Conservation (phyloP, 2,329 filamentous ascomycete genomes). For the Fusarium napiforme region DNA sequence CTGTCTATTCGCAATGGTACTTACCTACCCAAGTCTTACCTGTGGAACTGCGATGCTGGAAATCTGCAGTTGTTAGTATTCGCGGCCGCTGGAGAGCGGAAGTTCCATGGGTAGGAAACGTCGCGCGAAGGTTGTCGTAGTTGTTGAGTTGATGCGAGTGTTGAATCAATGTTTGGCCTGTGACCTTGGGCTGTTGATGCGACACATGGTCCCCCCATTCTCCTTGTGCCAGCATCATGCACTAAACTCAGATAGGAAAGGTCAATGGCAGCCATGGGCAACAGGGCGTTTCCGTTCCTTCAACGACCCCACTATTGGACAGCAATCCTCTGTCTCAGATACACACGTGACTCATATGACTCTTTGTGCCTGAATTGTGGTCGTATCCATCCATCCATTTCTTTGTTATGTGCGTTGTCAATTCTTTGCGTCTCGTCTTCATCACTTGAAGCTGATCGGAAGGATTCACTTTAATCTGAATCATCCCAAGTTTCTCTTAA, state of each 20-base stretch:
- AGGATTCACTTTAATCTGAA: background rate
- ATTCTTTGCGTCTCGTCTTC: background rate
- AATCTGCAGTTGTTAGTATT: constrained; percentile 39
- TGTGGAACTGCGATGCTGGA: constrained; percentile 19
- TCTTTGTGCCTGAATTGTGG: constrained; percentile 30
- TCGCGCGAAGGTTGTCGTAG: constrained; percentile 42
- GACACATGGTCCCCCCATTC: constrained; percentile 46
- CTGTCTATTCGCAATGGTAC: constrained; percentile 21
- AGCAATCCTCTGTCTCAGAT: constrained; percentile 29
- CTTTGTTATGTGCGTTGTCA: constrained; percentile 18
- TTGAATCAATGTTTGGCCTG: constrained; percentile 42
- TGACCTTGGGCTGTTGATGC: constrained; percentile 45
- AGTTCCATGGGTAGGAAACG: constrained; percentile 40
- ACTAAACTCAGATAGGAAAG: constrained; percentile 38
- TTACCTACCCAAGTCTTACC: constrained; percentile 39
- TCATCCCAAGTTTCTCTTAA: constrained; percentile 1
- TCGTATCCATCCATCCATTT: background rate
- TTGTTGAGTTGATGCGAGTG: constrained; percentile 30
- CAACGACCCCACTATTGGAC: constrained; percentile 39
- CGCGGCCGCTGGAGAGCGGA: constrained; percentile 44
- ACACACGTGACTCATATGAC: constrained; percentile 38
- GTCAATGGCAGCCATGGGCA: constrained; percentile 48
- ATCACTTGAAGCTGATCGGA: background rate
- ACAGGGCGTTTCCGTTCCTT: constrained; percentile 40
- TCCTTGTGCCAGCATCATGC: constrained; percentile 38